These are phyloP conservation scores for Sugiyamaella floridensis DNA, from an alignment of 805 yeast genomes.

Conservation along the genomic window DNA sequence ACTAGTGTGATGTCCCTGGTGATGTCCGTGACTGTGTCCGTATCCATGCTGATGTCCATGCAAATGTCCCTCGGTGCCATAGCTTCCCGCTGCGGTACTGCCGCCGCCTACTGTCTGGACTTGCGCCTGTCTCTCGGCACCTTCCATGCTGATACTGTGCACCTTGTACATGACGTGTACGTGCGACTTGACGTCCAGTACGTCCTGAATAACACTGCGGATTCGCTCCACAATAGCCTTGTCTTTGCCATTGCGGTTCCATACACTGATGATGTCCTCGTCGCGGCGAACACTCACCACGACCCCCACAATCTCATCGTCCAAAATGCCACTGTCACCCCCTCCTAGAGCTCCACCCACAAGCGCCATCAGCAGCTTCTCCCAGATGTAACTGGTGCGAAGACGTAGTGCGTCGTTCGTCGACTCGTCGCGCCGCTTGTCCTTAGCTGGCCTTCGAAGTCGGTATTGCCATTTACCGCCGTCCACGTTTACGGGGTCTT, in stretches of 20 bases:
- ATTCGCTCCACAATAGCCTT: constrained; percentile 28
- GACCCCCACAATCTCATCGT: constrained; percentile 45
- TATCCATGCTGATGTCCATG: constrained; percentile 5
- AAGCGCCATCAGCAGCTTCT: constrained; percentile 44
- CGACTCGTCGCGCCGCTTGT: constrained; percentile 9
- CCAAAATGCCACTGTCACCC: constrained; percentile 25
- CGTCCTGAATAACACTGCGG: constrained; percentile 17
- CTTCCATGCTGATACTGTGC: constrained; percentile 27
- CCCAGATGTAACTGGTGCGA: constrained; percentile 26
- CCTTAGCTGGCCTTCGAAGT: constrained; percentile 33
- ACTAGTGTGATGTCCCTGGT: not conserved
- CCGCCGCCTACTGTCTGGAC: not conserved
- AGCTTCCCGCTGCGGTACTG: not conserved
- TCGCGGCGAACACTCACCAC: constrained; percentile 53
- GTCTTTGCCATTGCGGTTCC: constrained; percentile 42
- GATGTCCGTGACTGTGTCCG: not conserved
- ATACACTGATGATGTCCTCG: constrained; percentile 52
- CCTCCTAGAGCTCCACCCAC: constrained; percentile 42
- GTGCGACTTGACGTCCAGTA: constrained; percentile 13
- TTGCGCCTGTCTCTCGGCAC: constrained; percentile 17
- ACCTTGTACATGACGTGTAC: constrained; percentile 25
- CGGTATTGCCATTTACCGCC: constrained; percentile 63
- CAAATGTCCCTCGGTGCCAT: not conserved
- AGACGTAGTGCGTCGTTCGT: constrained; percentile 9
- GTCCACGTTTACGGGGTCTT: constrained; percentile 50